Conservation (phyloP, 129 eudicot species). For the Lactuca saligna region DNA sequence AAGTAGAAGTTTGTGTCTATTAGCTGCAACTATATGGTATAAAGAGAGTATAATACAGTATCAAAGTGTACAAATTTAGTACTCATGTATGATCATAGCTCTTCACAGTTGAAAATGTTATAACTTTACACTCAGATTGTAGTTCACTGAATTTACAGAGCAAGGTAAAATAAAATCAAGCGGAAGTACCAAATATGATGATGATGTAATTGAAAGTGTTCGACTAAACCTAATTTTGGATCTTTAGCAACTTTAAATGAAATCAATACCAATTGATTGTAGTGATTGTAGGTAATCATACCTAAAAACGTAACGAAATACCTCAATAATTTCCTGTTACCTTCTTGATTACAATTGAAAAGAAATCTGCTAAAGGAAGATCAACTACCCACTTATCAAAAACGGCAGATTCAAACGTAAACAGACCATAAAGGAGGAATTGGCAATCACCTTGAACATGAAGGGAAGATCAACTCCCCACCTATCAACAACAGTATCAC, state of each 20-base stretch:
- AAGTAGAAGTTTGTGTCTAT: neutral
- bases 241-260: neutral
- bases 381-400: slow-evolving; percentile 2
- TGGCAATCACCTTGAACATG: slow-evolving; percentile 67
- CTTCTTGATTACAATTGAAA: neutral
- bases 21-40: neutral
- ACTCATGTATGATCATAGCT: neutral
- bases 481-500: slow-evolving; percentile 57
- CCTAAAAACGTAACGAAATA: neutral
- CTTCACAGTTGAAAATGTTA: neutral
- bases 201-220: slow-evolving; percentile 18
- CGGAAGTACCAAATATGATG: neutral
- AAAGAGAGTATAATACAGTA: neutral
- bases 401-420: neutral
- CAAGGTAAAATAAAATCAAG: neutral
- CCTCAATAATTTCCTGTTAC: neutral
- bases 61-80: slow-evolving; percentile 5
- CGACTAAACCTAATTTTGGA: slow-evolving; percentile 3
- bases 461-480: slow-evolving; percentile 85
- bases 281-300: neutral
- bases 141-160: neutral
- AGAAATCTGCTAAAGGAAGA: slow-evolving; percentile 5
- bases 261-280: neutral
- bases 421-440: neutral
- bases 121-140: neutral